Base-by-base conservation (phyloP, 805 yeast genomes). In the Candida ovalis region DNA sequence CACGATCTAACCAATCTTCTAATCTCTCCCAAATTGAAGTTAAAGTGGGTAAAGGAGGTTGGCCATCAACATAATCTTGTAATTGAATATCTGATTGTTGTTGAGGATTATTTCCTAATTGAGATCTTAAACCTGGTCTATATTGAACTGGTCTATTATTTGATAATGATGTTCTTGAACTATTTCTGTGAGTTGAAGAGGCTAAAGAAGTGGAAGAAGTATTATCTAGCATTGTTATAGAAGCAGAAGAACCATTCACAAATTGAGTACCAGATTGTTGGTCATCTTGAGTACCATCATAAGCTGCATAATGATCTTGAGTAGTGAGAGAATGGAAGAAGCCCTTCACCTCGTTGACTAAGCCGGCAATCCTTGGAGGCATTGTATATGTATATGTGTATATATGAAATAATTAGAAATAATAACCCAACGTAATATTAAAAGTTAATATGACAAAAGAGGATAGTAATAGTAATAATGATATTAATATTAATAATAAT, bases 21-120 rank as follows among this genome's bases (percentile, higher is more conserved):
- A 92, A 82, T 59, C 91, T 91, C 53, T 86, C 78, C 98, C 98
- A 92, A 12, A 97, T 86, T 21, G 82, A 77, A 1, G 78, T 73
- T 53, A 91, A 88, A 46, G 92, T 82, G 17, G 81, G 80, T 45
- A 75, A 61, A 18, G 80, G 80, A 22, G 79, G 77, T 51, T 68
- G 75, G 1, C 81, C 81, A 35, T 70, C 58, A 15, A 66, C 58
- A 44, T 69, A 61, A 55, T 63, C 67, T 58, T 72, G 66, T 66
- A 74, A 48, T 57, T 73, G 68, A 23, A 86, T 84, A 42, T 95
- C 96, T 13, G 41, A 39, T n/a, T 39, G 40, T 81, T 22, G 28
- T 22, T 32, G 38, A 2, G 18, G 44, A 18, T 42, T 58, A 36
- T 71, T 74, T 48, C 68, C 62, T 58, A 63, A 35, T 55, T 70